Evolutionary conservation across 805 yeast genomes (phyloP), one percentile per base, ranked within the genome.

Genomic region (Schwanniomyces vanrijiae): DNA sequence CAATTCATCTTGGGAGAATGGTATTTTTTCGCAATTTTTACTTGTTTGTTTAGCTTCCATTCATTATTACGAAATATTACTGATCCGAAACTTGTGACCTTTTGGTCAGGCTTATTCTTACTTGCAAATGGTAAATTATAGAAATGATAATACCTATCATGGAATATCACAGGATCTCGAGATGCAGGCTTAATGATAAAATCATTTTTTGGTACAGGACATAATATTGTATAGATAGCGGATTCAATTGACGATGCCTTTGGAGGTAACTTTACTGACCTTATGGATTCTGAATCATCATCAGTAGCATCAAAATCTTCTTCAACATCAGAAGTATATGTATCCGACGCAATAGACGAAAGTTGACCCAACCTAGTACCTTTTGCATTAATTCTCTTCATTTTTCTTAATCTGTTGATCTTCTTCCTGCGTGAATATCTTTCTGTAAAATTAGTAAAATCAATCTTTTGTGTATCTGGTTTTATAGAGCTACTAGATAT

Each of bases 171-270:
- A 4, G 65, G 60, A 8, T 58, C 51, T n/a, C 78, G 59, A 3
- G 58, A 35, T 1, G 53, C 59, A 1, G 78, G 78, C 16, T 67
- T 54, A 21, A 62, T 49, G 11, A 73, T 60, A 48, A 55, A 72
- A 16, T 58, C 49, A 5, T 51, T 50, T 1, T 73, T 62, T 1
- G 78, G 78, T 20, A 64, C 55, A 0, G 78, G 78, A 48, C 73
- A 66, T 13, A 72, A 49, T 6, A 73, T 44, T 1, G 76, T 59
- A 54, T 58, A 67, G n/a, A 73, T 47, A 1, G 77, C 77, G 9
- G 75, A 68, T 42, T 70, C 76, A 8, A 73, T 60, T 1, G 73
- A 68, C 2, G 74, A 68, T 1, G 78, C 76, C 51, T 69, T 68
- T 2, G 77, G 77, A 1, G 77, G 78, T 6, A 82, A 74, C 10